Percentiles rank a stretch among this genome's conserved stretches.
Evolutionary conservation across 805 yeast species (phyloP).

Genomic region (Blastobotrys robertii): DNA sequence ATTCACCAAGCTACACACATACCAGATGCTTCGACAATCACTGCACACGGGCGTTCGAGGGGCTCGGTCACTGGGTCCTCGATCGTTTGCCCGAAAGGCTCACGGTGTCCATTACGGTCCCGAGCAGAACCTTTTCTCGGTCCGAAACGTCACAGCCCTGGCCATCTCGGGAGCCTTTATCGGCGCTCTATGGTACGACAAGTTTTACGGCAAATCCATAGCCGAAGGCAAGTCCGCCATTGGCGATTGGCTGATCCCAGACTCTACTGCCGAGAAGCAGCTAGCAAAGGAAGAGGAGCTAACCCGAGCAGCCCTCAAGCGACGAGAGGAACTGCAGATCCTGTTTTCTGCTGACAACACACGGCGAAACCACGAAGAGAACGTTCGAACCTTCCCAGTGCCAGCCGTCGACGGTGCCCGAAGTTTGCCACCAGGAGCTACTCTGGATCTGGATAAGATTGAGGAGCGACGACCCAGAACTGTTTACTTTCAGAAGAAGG

Average conservation of each 20-base stretch:
- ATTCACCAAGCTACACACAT: neutral
- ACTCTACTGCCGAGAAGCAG: slow-evolving; percentile 6
- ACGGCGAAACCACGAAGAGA: slow-evolving; percentile 10
- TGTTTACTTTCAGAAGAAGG: slow-evolving; percentile 4
- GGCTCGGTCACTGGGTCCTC: slow-evolving; percentile 1
- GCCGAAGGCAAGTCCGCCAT: slow-evolving; percentile 11
- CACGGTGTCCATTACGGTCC: slow-evolving; percentile 14
- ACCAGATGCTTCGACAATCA: slow-evolving; percentile 2
- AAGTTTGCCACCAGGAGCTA: slow-evolving; percentile 17
- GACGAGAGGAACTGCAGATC: slow-evolving; percentile 9
- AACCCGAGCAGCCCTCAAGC: slow-evolving; percentile 6
- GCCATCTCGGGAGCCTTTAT: slow-evolving; percentile 7
- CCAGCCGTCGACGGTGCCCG: slow-evolving; percentile 21
- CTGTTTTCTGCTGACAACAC: slow-evolving; percentile 11
- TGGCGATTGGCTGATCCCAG: slow-evolving; percentile 17
- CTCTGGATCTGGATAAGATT: slow-evolving; percentile 16
- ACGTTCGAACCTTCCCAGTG: slow-evolving; percentile 22
- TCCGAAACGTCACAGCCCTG: neutral
- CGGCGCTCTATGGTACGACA: slow-evolving; percentile 15
- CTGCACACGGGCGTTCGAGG: neutral
- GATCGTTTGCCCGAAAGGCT: slow-evolving; percentile 8
- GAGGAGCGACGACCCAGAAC: slow-evolving; percentile 25
- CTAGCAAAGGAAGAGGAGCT: slow-evolving; percentile 8
- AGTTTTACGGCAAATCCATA: slow-evolving; percentile 5
- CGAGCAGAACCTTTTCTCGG: slow-evolving; percentile 5